phyloP scores from a whole-genome alignment of 192 early-diverging fungal species.

The Coemansia sp. region DNA sequence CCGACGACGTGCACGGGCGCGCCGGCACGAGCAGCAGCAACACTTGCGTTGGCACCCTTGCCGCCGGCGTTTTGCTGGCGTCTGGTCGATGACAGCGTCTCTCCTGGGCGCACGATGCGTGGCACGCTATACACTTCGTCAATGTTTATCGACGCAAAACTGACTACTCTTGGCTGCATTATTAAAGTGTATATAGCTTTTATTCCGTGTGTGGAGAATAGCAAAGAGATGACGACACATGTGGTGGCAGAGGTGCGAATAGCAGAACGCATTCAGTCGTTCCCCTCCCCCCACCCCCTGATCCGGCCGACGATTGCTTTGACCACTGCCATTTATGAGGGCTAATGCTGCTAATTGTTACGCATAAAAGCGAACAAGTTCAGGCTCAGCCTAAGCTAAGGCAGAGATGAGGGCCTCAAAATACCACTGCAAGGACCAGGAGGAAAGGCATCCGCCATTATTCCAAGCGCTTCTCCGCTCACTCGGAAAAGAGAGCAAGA shows the following conservation, averaged over 20 bases:
- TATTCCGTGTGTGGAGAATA: too few relatives aligned
- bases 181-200: too few relatives aligned
- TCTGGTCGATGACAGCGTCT: conserved; percentile 35
- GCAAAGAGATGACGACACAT: too few relatives aligned
- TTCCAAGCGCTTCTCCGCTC: too few relatives aligned
- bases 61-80: conserved; percentile 51
- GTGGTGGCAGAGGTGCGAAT: not conserved
- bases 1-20: conserved; percentile 74
- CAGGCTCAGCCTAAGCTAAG: too few relatives aligned
- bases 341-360: not conserved
- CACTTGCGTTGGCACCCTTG: conserved; percentile 87
- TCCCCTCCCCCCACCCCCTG: too few relatives aligned
- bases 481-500: too few relatives aligned
- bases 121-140: conserved; percentile 56
- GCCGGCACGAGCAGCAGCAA: conserved; percentile 78
- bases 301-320: not conserved
- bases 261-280: not conserved
- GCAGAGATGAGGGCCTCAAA: too few relatives aligned
- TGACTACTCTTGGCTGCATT: conserved; percentile 33
- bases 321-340: not conserved
- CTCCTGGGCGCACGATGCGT: conserved; percentile 43
- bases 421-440: too few relatives aligned
- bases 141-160: conserved; percentile 57
- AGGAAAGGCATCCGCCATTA: too few relatives aligned
- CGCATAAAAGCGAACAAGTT: not conserved